Percentiles rank a stretch among this genome's conserved stretches.
Evolutionary conservation across 106 monocot species (phyloP).

Genomic region (Allium cepa): DNA sequence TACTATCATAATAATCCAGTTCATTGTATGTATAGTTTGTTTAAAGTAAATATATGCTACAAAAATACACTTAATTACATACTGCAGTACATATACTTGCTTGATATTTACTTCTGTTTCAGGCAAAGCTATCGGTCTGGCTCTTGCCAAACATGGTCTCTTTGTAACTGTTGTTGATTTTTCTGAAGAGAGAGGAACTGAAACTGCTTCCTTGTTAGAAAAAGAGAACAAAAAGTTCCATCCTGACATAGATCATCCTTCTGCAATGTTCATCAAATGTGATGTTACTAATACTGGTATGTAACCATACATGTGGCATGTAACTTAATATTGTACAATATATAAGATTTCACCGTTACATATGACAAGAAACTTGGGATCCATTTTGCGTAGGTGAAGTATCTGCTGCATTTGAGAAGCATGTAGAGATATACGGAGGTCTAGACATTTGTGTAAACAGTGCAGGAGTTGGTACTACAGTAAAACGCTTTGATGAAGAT

Average conservation of each 20-base stretch:
- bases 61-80: too few relatives aligned
- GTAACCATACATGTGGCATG: background rate
- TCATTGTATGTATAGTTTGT: too few relatives aligned
- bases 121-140: slow-evolving; percentile 69
- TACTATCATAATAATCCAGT: too few relatives aligned
- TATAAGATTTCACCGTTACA: too few relatives aligned
- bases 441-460: slow-evolving; percentile 84
- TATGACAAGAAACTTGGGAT: background rate
- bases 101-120: slow-evolving; percentile 5
- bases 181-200: slow-evolving; percentile 52
- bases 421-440: slow-evolving; percentile 60
- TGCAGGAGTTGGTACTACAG: slow-evolving; percentile 54
- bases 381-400: slow-evolving; percentile 36
- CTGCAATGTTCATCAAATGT: slow-evolving; percentile 52
- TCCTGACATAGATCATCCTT: slow-evolving; percentile 27
- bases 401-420: slow-evolving; percentile 76
- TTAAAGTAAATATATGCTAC: too few relatives aligned
- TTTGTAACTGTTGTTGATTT: slow-evolving; percentile 59
- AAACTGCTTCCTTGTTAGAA: slow-evolving; percentile 38
- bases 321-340: too few relatives aligned
- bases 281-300: slow-evolving; percentile 65
- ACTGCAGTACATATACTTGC: too few relatives aligned
- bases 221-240: slow-evolving; percentile 42
- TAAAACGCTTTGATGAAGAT: slow-evolving; percentile 49
- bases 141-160: slow-evolving; percentile 53